Conservation (phyloP, 441 rosid genomes). For the Viola pubescens region DNA sequence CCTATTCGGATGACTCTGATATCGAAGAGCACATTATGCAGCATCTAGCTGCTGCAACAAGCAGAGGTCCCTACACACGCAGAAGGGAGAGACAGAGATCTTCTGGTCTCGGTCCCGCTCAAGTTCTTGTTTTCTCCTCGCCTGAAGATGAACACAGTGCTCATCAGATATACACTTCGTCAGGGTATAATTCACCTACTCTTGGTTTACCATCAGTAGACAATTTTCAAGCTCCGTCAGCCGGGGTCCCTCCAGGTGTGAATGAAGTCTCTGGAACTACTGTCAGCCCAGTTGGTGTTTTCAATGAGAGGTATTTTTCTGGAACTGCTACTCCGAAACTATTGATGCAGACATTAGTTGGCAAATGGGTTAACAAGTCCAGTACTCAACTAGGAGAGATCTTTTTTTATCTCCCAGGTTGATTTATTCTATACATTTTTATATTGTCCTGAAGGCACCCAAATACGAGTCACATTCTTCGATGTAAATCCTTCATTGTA, state of each 20-base stretch:
- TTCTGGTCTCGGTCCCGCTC: conserved; percentile 30
- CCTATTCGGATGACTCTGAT: conserved; percentile 44
- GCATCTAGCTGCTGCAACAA: conserved; percentile 54
- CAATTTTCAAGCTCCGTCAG: conserved; percentile 22
- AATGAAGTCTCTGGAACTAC: conserved; percentile 22
- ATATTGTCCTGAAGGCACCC: neutral
- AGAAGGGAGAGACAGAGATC: conserved; percentile 54
- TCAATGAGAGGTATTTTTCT: conserved; percentile 39
- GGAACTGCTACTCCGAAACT: neutral
- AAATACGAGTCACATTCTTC: neutral
- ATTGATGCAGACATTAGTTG: neutral
- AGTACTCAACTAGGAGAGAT: neutral
- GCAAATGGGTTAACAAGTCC: neutral
- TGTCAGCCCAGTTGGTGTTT: conserved; percentile 26
- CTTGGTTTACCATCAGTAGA: conserved; percentile 21
- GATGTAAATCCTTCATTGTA: neutral
- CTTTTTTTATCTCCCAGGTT: neutral
- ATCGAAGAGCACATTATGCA: conserved; percentile 61
- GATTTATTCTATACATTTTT: neutral
- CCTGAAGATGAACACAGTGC: conserved; percentile 20
- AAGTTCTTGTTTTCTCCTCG: conserved; percentile 22
- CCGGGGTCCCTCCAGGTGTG: conserved; percentile 23
- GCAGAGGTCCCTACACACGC: conserved; percentile 38
- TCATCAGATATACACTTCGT: conserved; percentile 16
- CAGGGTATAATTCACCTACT: conserved; percentile 22